Conservation (phyloP, 345 rosid species). For the Angophora floribunda region DNA sequence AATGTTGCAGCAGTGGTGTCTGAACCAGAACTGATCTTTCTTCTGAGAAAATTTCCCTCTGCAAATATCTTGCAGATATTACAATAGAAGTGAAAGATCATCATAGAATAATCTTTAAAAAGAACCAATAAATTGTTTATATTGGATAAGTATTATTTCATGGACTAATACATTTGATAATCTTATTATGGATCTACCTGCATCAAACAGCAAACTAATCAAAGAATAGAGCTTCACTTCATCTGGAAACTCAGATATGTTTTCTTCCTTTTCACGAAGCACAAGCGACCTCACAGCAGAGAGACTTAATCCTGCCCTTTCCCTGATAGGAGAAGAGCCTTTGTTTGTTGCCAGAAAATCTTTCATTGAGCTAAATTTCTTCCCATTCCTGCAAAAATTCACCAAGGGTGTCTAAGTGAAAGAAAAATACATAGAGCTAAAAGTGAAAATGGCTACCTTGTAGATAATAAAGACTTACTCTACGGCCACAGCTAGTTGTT, state of each 20-base stretch:
- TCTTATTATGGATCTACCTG: conserved; percentile 40
- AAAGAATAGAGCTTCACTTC: conserved; percentile 57
- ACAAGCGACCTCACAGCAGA: conserved; percentile 85
- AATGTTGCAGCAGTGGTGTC: conserved; percentile 34
- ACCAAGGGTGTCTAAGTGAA: neutral
- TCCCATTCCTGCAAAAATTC: conserved; percentile 48
- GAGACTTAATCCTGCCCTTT: conserved; percentile 75
- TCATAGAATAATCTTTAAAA: conserved; percentile 20
- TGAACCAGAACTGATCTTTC: conserved; percentile 43
- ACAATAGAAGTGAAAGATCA: conserved; percentile 51
- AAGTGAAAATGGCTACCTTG: neutral
- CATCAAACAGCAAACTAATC: conserved; percentile 42
- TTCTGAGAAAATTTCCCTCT: conserved; percentile 75
- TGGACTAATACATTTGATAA: neutral
- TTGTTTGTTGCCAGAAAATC: conserved; percentile 65
- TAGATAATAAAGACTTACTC: conserved; percentile 53
- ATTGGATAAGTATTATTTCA: neutral
- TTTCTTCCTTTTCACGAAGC: conserved; percentile 89
- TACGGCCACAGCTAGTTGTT: conserved; percentile 70
- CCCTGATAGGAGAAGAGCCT: conserved; percentile 76
- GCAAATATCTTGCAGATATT: conserved; percentile 69
- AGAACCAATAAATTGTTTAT: neutral
- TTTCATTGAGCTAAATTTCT: conserved; percentile 62
- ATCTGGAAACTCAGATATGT: conserved; percentile 46
- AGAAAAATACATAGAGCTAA: neutral